Evolutionary conservation across 495 filamentous ascomycete genomes (phyloP).

Genomic region (Xylona heveae): DNA sequence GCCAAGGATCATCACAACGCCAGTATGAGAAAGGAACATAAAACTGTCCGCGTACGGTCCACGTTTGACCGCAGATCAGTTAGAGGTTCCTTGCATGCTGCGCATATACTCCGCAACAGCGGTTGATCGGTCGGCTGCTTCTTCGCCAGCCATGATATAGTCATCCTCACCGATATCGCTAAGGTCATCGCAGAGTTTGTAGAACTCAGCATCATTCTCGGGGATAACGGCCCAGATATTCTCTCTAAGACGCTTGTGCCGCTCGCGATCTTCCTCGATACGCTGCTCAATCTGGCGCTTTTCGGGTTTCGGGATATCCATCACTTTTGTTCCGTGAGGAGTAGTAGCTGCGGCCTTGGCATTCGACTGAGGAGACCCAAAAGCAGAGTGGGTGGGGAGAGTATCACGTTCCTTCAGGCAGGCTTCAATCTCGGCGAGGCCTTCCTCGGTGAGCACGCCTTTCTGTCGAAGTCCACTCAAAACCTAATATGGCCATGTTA

Average conservation of each 20-base stretch:
- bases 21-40: too few relatives aligned
- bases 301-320: conserved; percentile 20
- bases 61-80: too few relatives aligned
- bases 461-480: conserved; percentile 47
- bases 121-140: conserved; percentile 34
- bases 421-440: conserved; percentile 57
- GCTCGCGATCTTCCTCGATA: conserved; percentile 90
- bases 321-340: background rate
- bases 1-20: too few relatives aligned
- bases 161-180: conserved; percentile 78
- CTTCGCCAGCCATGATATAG: conserved; percentile 45
- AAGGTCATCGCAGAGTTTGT: conserved; percentile 56
- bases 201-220: conserved; percentile 38
- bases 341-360: background rate
- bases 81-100: too few relatives aligned
- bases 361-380: conserved; percentile 7
- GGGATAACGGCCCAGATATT: conserved; percentile 67
- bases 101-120: conserved; percentile 7
- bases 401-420: conserved; percentile 55
- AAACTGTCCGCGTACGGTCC: too few relatives aligned
- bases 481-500: conserved; percentile 26
- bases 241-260: conserved; percentile 78
- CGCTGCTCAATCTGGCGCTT: conserved; percentile 81
- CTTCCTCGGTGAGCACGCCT: conserved; percentile 39
- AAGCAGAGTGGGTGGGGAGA: conserved; percentile 7